phyloP scores from a whole-genome alignment of 208 protist genomes.

The Acanthamoeba royreba region DNA sequence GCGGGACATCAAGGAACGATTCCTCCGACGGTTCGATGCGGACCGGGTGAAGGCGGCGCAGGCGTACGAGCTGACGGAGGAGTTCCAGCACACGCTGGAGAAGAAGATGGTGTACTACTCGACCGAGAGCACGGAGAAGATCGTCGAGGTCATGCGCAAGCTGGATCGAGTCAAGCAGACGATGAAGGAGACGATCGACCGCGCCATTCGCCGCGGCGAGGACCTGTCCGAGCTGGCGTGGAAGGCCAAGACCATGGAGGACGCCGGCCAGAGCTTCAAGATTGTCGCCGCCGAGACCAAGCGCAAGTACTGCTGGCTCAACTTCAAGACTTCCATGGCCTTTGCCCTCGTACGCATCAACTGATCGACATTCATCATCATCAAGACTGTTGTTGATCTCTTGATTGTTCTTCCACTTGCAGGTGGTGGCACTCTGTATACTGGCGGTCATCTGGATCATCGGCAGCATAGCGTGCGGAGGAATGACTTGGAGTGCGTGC shows the following conservation, averaged over 20 bases:
- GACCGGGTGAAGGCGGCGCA: neutral
- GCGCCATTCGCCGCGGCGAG: constrained; percentile 19
- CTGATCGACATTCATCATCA: neutral
- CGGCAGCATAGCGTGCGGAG: neutral
- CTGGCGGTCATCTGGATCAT: constrained; percentile 25
- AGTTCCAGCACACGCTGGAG: constrained; percentile 23
- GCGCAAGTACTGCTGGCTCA: constrained; percentile 37
- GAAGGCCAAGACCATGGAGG: constrained; percentile 39
- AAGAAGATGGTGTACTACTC: constrained; percentile 43
- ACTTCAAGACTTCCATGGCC: constrained; percentile 15
- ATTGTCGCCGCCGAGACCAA: constrained; percentile 21
- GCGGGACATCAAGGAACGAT: neutral
- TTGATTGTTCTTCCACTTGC: neutral
- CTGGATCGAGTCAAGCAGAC: constrained; percentile 27
- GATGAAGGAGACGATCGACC: constrained; percentile 6
- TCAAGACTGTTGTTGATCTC: neutral
- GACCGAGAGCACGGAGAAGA: constrained; percentile 34
- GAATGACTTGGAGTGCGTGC: neutral
- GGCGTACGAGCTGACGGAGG: neutral
- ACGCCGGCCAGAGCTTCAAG: constrained; percentile 26
- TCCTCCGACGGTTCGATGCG: neutral
- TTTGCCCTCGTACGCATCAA: neutral
- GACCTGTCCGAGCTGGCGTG: constrained; percentile 23
- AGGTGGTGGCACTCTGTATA: constrained; percentile 13
- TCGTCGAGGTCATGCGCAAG: constrained; percentile 24